Evolutionary conservation across 345 rosid species (phyloP), one percentile per base, ranked within the genome.

Genomic region (Cardiospermum halicacabum): DNA sequence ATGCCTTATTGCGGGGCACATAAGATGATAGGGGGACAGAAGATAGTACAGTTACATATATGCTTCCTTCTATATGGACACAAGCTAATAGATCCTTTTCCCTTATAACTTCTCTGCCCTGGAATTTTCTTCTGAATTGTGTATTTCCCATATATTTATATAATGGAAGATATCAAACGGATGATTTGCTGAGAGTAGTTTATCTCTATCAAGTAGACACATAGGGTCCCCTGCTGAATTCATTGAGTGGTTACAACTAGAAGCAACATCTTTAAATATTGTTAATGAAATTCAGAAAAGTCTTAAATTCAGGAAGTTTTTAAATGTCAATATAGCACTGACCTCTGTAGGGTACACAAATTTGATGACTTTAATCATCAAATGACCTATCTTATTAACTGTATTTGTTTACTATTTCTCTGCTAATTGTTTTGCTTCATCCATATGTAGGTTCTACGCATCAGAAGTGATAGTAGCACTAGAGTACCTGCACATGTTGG

Each of bases 401-500:
- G 10, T 34, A 5, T 34, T 34, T 7, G 39, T 34, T 34, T 34
- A 34, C 39, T 43, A 43, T 15, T 43, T 47, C 51, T 47, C 24
- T 2, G 9, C 24, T 47, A 47, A 47, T 7, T 18, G 1, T 47
- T 7, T 47, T 47, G 10, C 0, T 45, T 8, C 18, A 45, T 18
- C 2, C 18, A 1, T 45, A 2, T 74, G 42, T 58, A 90, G 98
- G 73, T 93, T 93, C 71, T 90, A 88, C 58, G 92, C 81, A 53
- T 90, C 97, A 8, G 96, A 90, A 66, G 96, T 93, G 66, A 74
- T 93, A 49, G 96, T 86, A n/a, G 96, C 96, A 10, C 60, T 93
- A 48, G 98, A 90, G 72, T 93, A 93, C 82, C 96, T 93, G 49
- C 98, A 93, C 82, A 89, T 93, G 98, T 39, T 89, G 81, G 97